These are phyloP conservation scores for Gaertneriomyces sp. DNA, from an alignment of 192 early-diverging fungal species.

Conservation along the genomic window DNA sequence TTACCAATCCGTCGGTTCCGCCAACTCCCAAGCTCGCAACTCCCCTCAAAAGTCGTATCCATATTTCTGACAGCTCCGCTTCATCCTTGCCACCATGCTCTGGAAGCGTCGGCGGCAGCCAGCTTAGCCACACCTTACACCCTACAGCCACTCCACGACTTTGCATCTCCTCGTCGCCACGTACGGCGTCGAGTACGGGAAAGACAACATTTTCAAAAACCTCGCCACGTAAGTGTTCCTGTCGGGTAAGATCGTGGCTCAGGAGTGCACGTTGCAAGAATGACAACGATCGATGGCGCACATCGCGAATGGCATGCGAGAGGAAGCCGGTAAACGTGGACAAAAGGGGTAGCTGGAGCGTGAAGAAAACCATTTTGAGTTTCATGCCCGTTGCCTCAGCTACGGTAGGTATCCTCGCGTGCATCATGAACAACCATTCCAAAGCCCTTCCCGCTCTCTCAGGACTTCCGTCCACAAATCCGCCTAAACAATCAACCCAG, in stretches of 20 bases:
- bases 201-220: conserved; percentile 85
- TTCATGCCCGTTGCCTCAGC: conserved; percentile 35
- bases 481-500: conserved; percentile 65
- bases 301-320: conserved; percentile 70
- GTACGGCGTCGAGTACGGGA: conserved; percentile 78
- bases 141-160: conserved; percentile 64
- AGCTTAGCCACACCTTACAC: conserved; percentile 76
- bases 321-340: conserved; percentile 71
- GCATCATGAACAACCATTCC: conserved; percentile 63
- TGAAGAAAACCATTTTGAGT: conserved; percentile 60
- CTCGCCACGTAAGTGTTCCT: conserved; percentile 25
- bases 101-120: conserved; percentile 46
- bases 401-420: conserved; percentile 52
- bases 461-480: conserved; percentile 42
- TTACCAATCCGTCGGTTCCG: conserved; percentile 30
- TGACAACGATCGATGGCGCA: conserved; percentile 76
- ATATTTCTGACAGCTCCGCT: conserved; percentile 58
- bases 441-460: conserved; percentile 65
- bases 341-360: conserved; percentile 75
- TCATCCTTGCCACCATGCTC: conserved; percentile 25
- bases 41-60: conserved; percentile 53
- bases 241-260: conserved; percentile 45
- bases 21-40: conserved; percentile 42
- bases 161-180: conserved; percentile 72
- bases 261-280: conserved; percentile 77